These are phyloP conservation scores for Nicotiana tomentosiformis DNA, from an alignment of 257 asterid genomes.

Conservation along the genomic window DNA sequence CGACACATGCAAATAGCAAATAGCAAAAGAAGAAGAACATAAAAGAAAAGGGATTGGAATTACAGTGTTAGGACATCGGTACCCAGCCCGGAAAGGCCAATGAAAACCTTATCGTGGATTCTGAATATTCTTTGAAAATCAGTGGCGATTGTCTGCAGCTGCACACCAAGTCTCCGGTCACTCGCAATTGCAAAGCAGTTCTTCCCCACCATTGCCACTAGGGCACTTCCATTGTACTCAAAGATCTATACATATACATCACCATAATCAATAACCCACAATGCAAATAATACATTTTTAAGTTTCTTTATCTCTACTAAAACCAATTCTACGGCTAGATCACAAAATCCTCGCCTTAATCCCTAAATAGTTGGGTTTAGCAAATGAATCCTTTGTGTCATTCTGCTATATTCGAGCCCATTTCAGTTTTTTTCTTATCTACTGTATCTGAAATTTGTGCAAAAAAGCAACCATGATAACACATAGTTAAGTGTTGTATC, in stretches of 20 bases:
- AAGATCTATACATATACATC: constrained; percentile 49
- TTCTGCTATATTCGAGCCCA: neutral
- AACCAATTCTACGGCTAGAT: neutral
- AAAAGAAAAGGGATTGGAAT: neutral
- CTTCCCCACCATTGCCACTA: constrained; percentile 94
- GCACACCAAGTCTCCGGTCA: constrained; percentile 80
- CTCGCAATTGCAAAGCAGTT: constrained; percentile 94
- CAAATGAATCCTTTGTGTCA: neutral
- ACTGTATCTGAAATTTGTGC: neutral
- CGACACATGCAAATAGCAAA: neutral
- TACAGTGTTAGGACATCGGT: constrained; percentile 86
- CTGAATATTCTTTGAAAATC: constrained; percentile 70
- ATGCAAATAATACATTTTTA: neutral
- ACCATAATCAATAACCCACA: neutral
- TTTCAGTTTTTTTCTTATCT: neutral
- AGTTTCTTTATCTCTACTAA: neutral
- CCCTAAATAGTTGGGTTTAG: neutral
- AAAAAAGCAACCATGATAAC: neutral
- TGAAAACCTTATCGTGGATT: constrained; percentile 72
- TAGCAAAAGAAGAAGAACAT: neutral
- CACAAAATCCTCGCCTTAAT: neutral
- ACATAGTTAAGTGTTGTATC: neutral
- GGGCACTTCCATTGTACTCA: constrained; percentile 94
- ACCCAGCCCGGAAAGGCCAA: constrained; percentile 83
- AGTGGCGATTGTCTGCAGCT: constrained; percentile 83